phyloP scores from a whole-genome alignment of 1,139 yeast species.

The Pichia inconspicua region DNA sequence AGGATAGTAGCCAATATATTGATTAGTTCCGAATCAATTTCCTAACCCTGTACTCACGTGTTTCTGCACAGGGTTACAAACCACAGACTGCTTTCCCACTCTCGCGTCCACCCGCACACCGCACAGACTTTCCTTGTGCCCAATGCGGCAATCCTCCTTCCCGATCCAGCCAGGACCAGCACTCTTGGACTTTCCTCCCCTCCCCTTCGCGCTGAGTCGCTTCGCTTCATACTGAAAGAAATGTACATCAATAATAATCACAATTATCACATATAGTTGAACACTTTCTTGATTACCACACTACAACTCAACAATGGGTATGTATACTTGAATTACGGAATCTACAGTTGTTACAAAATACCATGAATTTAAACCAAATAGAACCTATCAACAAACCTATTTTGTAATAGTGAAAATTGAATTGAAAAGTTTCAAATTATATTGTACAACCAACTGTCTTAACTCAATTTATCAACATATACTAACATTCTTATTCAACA shows the following conservation, averaged over 20 bases:
- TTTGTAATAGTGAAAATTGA: background rate
- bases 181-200: background rate
- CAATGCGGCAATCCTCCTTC: background rate
- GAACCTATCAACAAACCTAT: too few species aligned
- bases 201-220: background rate
- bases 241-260: background rate
- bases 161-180: background rate
- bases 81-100: too few species aligned
- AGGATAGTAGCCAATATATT: too few species aligned
- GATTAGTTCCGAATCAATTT: too few species aligned
- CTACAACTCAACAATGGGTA: slow-evolving; percentile 13
- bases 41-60: too few species aligned
- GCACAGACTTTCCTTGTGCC: background rate
- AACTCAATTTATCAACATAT: background rate
- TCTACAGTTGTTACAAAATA: background rate
- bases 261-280: background rate
- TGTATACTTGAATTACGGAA: slow-evolving; percentile 2
- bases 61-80: too few species aligned
- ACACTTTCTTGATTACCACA: background rate
- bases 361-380: background rate
- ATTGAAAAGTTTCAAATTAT: background rate
- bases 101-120: background rate
- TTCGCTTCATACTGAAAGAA: background rate
- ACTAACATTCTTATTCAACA: slow-evolving; percentile 23
- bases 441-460: background rate